Base-by-base conservation (phyloP, 2,329 filamentous ascomycete species). In the Epicoccum sorghinum region DNA sequence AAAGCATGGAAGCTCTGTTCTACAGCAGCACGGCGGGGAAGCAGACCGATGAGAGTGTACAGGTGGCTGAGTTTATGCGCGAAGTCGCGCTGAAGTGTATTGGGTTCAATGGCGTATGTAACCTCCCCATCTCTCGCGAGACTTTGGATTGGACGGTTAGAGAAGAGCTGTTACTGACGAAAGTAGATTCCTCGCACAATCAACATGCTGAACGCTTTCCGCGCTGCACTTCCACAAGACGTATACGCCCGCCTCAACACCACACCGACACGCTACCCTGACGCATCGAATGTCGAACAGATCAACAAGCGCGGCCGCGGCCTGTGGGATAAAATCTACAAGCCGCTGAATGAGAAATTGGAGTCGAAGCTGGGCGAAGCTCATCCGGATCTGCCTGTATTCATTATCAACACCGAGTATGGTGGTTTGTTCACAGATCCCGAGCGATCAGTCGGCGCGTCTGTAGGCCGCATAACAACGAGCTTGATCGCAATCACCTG, bases 311-410 rank as follows among this genome's bases (percentile, higher is more conserved):
- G 89, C 32, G 91, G 90, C 22, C 80, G 82, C 7, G 77, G 64
- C 0, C 82, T 95, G 2, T 96, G 91, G 91, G 80, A 89, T 62
- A 88, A 85, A 6, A 86, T 96, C 45, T 96, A 96, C 77, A 78
- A 81, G 0, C 89, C 90, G 2, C 89, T 92, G 63, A 86, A 89
- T 69, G 77, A 77, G 12, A 93, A 92, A 75, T 82, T 96, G 5
- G 80, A 86, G 52, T 77, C 80, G 45, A 90, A 89, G 75, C 84
- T 96, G 1, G 89, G 84, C 0, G 80, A 82, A n/a, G 86, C 87
- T 9, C 91, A 96, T 69, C 91, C 91, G 0, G 91, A 95, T 70
- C 76, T 96, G 23, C 91, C 91, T 0, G 88, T 93, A 3, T 87
- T 91, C 68, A 95, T 96, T 62, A 78, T 95, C 12, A 81, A 86